These are phyloP conservation scores for Sugiyamaella xylanicola DNA, from an alignment of 1,139 yeast species.

Conservation along the genomic window DNA sequence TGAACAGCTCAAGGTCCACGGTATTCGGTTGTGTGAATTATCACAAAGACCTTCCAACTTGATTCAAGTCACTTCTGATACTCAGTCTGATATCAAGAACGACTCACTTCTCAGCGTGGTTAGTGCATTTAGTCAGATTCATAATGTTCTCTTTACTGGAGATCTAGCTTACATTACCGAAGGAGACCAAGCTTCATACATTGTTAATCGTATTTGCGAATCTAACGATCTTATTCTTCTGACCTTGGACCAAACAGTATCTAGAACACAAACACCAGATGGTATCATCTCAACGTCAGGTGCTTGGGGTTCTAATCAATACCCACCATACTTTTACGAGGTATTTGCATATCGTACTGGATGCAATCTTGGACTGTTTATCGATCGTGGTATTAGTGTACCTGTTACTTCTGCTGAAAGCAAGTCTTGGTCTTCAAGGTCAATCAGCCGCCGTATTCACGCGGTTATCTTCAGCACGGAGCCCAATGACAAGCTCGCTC, in stretches of 20 bases:
- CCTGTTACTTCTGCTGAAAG: slow-evolving; percentile 17
- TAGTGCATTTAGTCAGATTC: slow-evolving; percentile 55
- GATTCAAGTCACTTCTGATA: slow-evolving; percentile 58
- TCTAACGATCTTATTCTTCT: slow-evolving; percentile 27
- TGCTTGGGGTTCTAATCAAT: slow-evolving; percentile 12
- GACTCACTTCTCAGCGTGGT: slow-evolving; percentile 56
- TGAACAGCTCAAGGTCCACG: slow-evolving; percentile 9
- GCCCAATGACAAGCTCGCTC: slow-evolving; percentile 24
- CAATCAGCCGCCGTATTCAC: slow-evolving; percentile 19
- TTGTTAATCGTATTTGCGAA: slow-evolving; percentile 25
- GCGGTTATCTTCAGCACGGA: slow-evolving; percentile 18
- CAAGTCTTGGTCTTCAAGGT: slow-evolving; percentile 6
- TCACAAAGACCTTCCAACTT: slow-evolving; percentile 70
- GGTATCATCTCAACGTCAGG: slow-evolving; percentile 11
- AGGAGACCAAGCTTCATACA: slow-evolving; percentile 42
- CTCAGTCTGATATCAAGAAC: slow-evolving; percentile 43
- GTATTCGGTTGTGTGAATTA: slow-evolving; percentile 56
- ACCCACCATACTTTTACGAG: slow-evolving; percentile 20
- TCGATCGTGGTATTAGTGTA: slow-evolving; percentile 26
- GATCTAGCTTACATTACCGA: slow-evolving; percentile 55
- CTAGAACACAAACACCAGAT: background rate
- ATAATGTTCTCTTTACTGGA: slow-evolving; percentile 54
- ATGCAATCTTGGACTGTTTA: slow-evolving; percentile 25
- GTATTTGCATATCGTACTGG: slow-evolving; percentile 18
- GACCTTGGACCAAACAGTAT: slow-evolving; percentile 28